Evolutionary conservation across 176 grass and related monocot species (phyloP).

Genomic region (Triticum urartu): DNA sequence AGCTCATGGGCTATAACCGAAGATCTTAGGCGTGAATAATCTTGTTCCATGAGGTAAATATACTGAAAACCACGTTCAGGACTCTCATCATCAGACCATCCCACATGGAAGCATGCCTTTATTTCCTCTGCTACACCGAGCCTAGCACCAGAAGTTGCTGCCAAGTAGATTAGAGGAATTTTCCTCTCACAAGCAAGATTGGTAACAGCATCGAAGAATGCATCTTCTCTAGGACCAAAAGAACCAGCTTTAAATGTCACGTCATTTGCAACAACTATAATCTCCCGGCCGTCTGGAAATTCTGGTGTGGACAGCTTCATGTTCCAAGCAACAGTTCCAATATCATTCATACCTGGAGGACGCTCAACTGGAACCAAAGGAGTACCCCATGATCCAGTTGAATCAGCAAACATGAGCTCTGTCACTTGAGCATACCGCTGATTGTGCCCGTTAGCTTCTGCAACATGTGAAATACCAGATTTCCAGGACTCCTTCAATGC

Average conservation of each 20-base stretch:
- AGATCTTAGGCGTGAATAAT: constrained; percentile 63
- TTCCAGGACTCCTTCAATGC: constrained; percentile 76
- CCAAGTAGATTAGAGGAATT: constrained; percentile 91
- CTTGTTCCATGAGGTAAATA: constrained; percentile 84
- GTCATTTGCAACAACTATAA: constrained; percentile 96
- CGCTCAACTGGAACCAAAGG: constrained; percentile 65
- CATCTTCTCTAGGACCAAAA: constrained; percentile 95
- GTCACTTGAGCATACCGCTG: constrained; percentile 57
- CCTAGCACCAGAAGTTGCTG: constrained; percentile 94
- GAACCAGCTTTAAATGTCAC: constrained; percentile 91
- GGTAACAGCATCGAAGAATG: constrained; percentile 90
- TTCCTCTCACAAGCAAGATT: constrained; percentile 90
- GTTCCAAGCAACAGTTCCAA: constrained; percentile 88
- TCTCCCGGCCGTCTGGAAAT: constrained; percentile 77
- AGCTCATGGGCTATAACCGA: constrained; percentile 93
- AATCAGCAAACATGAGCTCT: constrained; percentile 75
- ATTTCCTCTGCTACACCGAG: constrained; percentile 91
- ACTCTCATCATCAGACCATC: constrained; percentile 79
- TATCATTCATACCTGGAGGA: constrained; percentile 69
- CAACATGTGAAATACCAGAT: constrained; percentile 43
- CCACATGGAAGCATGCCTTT: constrained; percentile 89
- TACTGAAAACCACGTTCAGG: constrained; percentile 97
- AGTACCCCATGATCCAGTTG: constrained; percentile 71
- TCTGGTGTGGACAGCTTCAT: constrained; percentile 94
- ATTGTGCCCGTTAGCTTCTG: constrained; percentile 42